phyloP scores from a whole-genome alignment of 148 eudicot species.

The Amaranthus cruentus region DNA sequence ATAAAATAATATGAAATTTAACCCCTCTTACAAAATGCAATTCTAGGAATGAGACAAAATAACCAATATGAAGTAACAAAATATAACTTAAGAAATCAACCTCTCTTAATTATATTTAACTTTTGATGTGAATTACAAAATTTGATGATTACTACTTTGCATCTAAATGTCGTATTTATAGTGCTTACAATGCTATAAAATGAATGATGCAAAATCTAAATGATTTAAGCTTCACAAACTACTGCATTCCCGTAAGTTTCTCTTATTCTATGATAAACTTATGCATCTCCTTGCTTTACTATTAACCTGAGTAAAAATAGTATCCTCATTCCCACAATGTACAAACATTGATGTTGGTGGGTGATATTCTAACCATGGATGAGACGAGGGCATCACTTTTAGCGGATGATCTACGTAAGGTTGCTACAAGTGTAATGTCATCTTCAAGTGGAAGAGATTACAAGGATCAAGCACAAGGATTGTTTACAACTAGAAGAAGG shows the following conservation, averaged over 20 bases:
- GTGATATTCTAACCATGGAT: slow-evolving; percentile 12
- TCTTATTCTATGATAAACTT: not conserved
- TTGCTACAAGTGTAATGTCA: slow-evolving; percentile 7
- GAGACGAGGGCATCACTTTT: slow-evolving; percentile 15
- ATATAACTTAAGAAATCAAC: not conserved
- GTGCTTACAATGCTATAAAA: too few species aligned
- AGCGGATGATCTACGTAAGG: slow-evolving; percentile 16
- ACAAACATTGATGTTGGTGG: slow-evolving; percentile 14
- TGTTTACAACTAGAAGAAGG: not conserved
- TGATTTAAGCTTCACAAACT: not conserved
- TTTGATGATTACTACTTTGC: too few species aligned
- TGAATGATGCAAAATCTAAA: not conserved
- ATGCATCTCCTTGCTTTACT: too few species aligned
- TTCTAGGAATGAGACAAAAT: too few species aligned
- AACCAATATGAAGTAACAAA: too few species aligned
- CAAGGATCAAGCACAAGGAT: not conserved
- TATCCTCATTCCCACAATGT: not conserved
- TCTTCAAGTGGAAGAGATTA: not conserved
- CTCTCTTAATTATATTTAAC: not conserved
- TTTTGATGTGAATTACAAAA: too few species aligned
- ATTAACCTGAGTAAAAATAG: too few species aligned
- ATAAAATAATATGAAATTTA: too few species aligned
- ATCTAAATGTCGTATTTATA: too few species aligned
- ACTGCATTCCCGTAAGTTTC: not conserved
- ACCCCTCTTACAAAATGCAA: too few species aligned